Conservation (phyloP, 768 basidiomycete genomes). For the Boletus barrowsii region DNA sequence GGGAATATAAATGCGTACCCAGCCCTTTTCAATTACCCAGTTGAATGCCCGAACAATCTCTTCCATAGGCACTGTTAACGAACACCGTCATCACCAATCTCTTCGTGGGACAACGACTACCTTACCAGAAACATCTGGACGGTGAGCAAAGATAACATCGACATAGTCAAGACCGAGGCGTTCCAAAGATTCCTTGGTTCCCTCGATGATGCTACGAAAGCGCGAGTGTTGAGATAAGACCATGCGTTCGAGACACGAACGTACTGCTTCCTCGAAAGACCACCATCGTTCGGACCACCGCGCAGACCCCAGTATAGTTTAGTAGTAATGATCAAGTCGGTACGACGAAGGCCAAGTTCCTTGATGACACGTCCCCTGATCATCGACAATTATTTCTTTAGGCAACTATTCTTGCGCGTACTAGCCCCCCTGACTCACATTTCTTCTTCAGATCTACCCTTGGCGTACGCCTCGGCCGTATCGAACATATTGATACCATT, state of each 20-base stretch:
- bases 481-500: constrained; percentile 51
- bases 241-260: constrained; percentile 1
- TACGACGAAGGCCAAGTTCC: constrained; percentile 48
- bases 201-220: constrained; percentile 48
- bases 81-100: not conserved
- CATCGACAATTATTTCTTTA: no score
- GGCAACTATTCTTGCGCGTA: no score
- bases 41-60: constrained; percentile 61
- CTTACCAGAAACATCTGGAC: constrained; percentile 39
- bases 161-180: constrained; percentile 54
- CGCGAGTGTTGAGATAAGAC: not conserved
- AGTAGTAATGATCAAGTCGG: constrained; percentile 52
- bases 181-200: constrained; percentile 45
- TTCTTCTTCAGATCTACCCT: constrained; percentile 51
- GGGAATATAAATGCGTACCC: constrained; percentile 26
- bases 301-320: constrained; percentile 58
- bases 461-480: constrained; percentile 43
- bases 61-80: constrained; percentile 40
- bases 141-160: constrained; percentile 49
- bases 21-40: constrained; percentile 47
- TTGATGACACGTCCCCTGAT: constrained; percentile 49
- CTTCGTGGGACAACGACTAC: not conserved
- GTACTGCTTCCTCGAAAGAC: constrained; percentile 34
- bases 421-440: constrained; percentile 32
- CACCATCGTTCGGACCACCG: constrained; percentile 42